Conservation (phyloP, 2,329 filamentous ascomycete genomes). For the Cladophialophora bantiana region DNA sequence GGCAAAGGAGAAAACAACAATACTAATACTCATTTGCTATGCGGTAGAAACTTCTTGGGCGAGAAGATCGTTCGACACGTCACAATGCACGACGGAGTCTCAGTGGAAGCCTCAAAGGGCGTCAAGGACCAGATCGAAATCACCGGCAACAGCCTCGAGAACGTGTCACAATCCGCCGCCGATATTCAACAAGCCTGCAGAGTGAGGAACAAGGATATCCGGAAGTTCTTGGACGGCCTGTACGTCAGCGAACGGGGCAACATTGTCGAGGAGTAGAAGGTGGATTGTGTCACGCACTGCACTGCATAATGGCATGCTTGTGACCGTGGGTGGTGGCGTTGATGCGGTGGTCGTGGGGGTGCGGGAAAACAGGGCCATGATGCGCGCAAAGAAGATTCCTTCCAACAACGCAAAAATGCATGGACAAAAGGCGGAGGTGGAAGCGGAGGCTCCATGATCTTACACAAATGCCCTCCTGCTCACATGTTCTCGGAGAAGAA, state of each 20-base stretch:
- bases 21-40: constrained; percentile 22
- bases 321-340: not conserved
- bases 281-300: not conserved
- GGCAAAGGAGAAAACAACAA: not conserved
- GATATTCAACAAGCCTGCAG: constrained; percentile 99
- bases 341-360: not conserved
- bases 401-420: not conserved
- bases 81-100: constrained; percentile 86
- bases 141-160: constrained; percentile 92
- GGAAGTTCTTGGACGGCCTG: constrained; percentile 99
- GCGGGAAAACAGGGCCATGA: not conserved
- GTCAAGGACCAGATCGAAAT: constrained; percentile 98
- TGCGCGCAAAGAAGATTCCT: not conserved
- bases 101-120: constrained; percentile 86
- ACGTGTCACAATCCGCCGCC: constrained; percentile 95
- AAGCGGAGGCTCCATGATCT: not conserved
- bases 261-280: constrained; percentile 69
- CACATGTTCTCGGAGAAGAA: not conserved
- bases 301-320: not conserved
- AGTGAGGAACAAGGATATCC: constrained; percentile 99
- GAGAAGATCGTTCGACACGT: constrained; percentile 99
- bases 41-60: constrained; percentile 89
- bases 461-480: not conserved
- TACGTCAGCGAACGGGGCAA: constrained; percentile 99
- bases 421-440: not conserved